Percentiles rank a stretch among this genome's conserved stretches.
These are phyloP conservation scores for Paraurostyla sp. DNA, from an alignment of 73 alveolate species.

Conservation along the genomic window DNA sequence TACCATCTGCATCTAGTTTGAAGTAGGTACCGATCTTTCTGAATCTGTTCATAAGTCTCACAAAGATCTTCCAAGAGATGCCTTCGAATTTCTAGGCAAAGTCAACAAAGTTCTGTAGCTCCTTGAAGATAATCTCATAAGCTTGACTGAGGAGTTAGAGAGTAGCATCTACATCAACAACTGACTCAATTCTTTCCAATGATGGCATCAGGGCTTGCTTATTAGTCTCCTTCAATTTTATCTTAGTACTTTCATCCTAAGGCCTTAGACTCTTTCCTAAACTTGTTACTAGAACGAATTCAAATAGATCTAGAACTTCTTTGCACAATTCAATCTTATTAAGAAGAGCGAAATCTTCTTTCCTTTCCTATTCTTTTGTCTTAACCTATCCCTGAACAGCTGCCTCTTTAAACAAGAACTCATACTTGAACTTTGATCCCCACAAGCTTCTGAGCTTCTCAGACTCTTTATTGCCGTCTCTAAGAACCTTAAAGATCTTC, in stretches of 20 bases:
- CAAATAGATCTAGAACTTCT: slow-evolving; percentile 75
- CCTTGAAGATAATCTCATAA: slow-evolving; percentile 68
- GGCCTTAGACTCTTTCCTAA: slow-evolving; percentile 64
- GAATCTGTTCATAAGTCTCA: slow-evolving; percentile 61
- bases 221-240: slow-evolving; percentile 45
- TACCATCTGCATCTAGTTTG: neutral
- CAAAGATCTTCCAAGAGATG: slow-evolving; percentile 71
- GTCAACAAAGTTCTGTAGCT: slow-evolving; percentile 67
- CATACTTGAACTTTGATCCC: slow-evolving; percentile 40
- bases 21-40: slow-evolving; percentile 63
- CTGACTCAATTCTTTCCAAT: slow-evolving; percentile 66
- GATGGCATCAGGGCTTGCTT: slow-evolving; percentile 61
- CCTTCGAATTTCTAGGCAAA: slow-evolving; percentile 68
- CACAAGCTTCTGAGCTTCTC: slow-evolving; percentile 9
- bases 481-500: slow-evolving; percentile 59
- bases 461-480: slow-evolving; percentile 61
- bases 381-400: neutral
- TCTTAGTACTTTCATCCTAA: slow-evolving; percentile 43
- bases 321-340: slow-evolving; percentile 51
- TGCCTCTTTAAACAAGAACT: slow-evolving; percentile 45
- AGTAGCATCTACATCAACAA: slow-evolving; percentile 61
- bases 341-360: slow-evolving; percentile 7
- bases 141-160: slow-evolving; percentile 59
- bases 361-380: slow-evolving; percentile 50
- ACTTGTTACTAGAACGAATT: slow-evolving; percentile 59